Evolutionary conservation across 31 red algal species (phyloP).

Genomic region (Porphyra umbilicalis): DNA sequence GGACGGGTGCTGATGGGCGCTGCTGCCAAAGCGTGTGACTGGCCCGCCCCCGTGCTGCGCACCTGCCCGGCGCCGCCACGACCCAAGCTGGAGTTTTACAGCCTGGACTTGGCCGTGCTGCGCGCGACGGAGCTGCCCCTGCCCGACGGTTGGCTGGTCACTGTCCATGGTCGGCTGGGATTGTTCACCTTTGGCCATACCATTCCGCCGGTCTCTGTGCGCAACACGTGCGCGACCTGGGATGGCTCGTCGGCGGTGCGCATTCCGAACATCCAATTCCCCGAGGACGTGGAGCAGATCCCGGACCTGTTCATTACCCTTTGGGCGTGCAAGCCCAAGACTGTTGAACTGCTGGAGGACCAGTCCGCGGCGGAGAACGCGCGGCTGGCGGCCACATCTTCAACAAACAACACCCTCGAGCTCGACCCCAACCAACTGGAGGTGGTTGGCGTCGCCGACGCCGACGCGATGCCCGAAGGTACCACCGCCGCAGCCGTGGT

Average conservation of each 20-base stretch:
- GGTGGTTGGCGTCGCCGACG: neutral
- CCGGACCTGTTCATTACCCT: conserved; percentile 80
- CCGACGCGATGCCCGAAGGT: neutral
- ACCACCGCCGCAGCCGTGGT: neutral
- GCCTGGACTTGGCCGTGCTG: conserved; percentile 45
- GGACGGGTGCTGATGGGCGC: conserved; percentile 70
- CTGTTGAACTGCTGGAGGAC: conserved; percentile 57
- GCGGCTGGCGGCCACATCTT: neutral
- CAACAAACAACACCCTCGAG: neutral
- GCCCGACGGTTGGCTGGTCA: conserved; percentile 52
- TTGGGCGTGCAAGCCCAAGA: conserved; percentile 55
- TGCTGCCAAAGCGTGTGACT: conserved; percentile 62
- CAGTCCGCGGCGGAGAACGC: conserved; percentile 19
- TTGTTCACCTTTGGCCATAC: conserved; percentile 56
- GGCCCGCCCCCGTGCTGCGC: conserved; percentile 35
- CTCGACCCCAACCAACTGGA: neutral
- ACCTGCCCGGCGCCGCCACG: conserved; percentile 68
- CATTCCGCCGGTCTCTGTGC: conserved; percentile 33
- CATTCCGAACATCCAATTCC: conserved; percentile 84
- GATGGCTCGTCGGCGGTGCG: conserved; percentile 47
- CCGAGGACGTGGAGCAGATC: conserved; percentile 80
- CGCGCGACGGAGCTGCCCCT: conserved; percentile 75
- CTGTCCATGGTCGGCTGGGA: conserved; percentile 51
- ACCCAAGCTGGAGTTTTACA: conserved; percentile 73
- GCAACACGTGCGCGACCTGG: conserved; percentile 58